phyloP scores from a whole-genome alignment of 1,284 basidiomycete genomes.

The Ustilago tritici region DNA sequence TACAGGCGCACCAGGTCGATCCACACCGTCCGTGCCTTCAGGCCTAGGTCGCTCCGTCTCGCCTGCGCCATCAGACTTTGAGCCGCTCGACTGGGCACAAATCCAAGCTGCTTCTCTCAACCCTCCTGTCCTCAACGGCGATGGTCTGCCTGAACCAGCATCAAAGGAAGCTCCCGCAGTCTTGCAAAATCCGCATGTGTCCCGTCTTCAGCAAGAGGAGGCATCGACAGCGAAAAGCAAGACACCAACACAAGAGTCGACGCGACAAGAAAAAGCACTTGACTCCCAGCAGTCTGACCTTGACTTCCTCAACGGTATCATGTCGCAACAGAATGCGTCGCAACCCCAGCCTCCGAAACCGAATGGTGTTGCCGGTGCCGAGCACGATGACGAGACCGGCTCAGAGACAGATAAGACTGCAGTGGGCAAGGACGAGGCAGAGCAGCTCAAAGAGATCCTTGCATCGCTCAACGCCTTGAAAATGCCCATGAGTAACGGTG shows the following conservation, averaged over 20 bases:
- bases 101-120: constrained; percentile 31
- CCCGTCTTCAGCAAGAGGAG: constrained; percentile 24
- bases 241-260: constrained; percentile 43
- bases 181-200: constrained; percentile 21
- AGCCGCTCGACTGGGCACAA: constrained; percentile 33
- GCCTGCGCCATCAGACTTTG: constrained; percentile 27
- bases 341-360: constrained; percentile 1
- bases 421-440: constrained; percentile 30
- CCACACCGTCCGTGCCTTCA: constrained; percentile 32
- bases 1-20: constrained; percentile 20
- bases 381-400: background rate
- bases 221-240: constrained; percentile 18
- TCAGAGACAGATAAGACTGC: constrained; percentile 1
- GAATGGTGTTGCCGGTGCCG: constrained; percentile 9
- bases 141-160: constrained; percentile 31
- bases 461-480: constrained; percentile 42
- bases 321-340: constrained; percentile 25
- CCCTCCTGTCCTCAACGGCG: constrained; percentile 32
- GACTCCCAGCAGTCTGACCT: constrained; percentile 39
- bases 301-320: constrained; percentile 43
- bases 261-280: constrained; percentile 23
- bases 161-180: background rate
- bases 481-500: constrained; percentile 33
- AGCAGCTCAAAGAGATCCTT: constrained; percentile 46
- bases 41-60: constrained; percentile 34